These are phyloP conservation scores for Zygotorulaspora mrakii DNA, from an alignment of 1,139 yeast species.

Conservation along the genomic window DNA sequence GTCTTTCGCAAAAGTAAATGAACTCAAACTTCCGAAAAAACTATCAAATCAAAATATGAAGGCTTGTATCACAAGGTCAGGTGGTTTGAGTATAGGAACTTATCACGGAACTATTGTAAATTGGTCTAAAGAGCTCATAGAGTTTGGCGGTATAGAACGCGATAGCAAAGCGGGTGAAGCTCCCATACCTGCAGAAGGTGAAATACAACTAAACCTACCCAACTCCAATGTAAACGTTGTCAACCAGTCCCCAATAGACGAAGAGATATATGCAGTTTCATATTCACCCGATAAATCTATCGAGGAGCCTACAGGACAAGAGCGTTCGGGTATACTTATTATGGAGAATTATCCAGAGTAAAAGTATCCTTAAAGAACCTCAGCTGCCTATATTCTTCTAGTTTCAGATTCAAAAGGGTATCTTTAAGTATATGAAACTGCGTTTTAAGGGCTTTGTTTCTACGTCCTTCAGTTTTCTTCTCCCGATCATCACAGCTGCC, in stretches of 20 bases:
- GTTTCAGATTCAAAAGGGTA: constrained; percentile 20
- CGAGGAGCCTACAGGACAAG: constrained; percentile 4
- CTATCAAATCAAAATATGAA: constrained; percentile 26
- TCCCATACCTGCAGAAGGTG: constrained; percentile 9
- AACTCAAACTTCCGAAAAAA: constrained; percentile 23
- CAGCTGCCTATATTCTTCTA: constrained; percentile 26
- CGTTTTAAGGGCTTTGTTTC: constrained; percentile 16
- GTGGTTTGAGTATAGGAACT: constrained; percentile 29
- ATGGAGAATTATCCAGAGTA: constrained; percentile 17
- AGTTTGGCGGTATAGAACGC: constrained; percentile 30
- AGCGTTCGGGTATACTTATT: constrained; percentile 11
- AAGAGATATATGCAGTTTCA: constrained; percentile 17
- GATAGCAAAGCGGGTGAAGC: neutral
- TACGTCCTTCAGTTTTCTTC: constrained; percentile 17
- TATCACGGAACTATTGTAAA: constrained; percentile 19
- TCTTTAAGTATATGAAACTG: constrained; percentile 22
- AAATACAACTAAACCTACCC: constrained; percentile 3
- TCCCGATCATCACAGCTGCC: constrained; percentile 5
- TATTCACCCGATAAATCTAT: constrained; percentile 22
- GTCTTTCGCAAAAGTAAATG: constrained; percentile 16
- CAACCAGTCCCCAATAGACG: constrained; percentile 21
- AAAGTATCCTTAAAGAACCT: constrained; percentile 31
- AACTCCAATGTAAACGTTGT: constrained; percentile 22
- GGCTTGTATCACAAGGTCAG: constrained; percentile 19
- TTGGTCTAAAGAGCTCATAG: constrained; percentile 29